Conservation (phyloP, 2,329 filamentous ascomycete species). For the Nemania bipapillata region DNA sequence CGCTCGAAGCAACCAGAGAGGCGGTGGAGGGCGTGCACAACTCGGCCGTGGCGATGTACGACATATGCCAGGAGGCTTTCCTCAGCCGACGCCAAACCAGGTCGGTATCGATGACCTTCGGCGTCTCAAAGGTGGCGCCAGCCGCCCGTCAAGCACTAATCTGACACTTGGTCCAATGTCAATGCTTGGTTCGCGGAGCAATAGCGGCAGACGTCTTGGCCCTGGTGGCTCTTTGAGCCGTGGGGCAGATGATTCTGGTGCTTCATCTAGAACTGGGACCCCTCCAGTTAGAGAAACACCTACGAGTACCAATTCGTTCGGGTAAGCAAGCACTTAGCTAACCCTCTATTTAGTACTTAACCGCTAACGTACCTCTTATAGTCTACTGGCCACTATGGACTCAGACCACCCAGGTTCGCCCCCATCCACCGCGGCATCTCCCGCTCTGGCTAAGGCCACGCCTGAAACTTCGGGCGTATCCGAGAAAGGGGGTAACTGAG, state of each 20-base stretch:
- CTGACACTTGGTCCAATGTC: slow-evolving; percentile 81
- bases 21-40: slow-evolving; percentile 74
- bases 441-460: slow-evolving; percentile 71
- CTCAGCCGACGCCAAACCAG: slow-evolving; percentile 81
- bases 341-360: slow-evolving; percentile 9
- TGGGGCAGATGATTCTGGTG: slow-evolving; percentile 83
- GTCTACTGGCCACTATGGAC: slow-evolving; percentile 69
- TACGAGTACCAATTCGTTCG: slow-evolving; percentile 88
- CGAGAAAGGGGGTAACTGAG: slow-evolving; percentile 65
- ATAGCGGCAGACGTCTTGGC: slow-evolving; percentile 84
- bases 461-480: slow-evolving; percentile 60
- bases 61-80: slow-evolving; percentile 78
- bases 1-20: slow-evolving; percentile 70
- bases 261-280: slow-evolving; percentile 89
- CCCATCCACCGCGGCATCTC: slow-evolving; percentile 74
- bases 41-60: slow-evolving; percentile 88
- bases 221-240: slow-evolving; percentile 78
- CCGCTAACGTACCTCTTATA: slow-evolving; percentile 53
- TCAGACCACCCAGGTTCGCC: slow-evolving; percentile 73
- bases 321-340: slow-evolving; percentile 69
- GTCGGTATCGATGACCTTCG: slow-evolving; percentile 92
- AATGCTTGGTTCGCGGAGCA: slow-evolving; percentile 88
- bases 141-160: slow-evolving; percentile 70
- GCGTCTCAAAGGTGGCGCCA: slow-evolving; percentile 75
- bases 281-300: slow-evolving; percentile 72